Conservation (phyloP, 768 basidiomycete species). For the Hygrophorus russula region DNA sequence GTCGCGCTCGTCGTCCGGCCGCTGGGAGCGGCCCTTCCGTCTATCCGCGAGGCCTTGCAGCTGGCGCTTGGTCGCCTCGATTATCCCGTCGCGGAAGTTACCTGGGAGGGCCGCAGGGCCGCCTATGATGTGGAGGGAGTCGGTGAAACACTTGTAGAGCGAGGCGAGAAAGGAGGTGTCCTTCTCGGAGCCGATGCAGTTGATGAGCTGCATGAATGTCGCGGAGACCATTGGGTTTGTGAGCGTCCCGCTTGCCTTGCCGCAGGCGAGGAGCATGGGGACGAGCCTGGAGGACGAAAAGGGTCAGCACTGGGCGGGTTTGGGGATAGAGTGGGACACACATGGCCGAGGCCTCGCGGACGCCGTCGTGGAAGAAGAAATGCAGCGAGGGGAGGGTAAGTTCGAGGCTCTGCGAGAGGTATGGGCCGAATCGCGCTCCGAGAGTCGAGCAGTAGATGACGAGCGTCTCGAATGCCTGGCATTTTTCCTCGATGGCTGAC, state of each 20-base stretch:
- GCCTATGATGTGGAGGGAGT: constrained; percentile 49
- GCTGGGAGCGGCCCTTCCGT: constrained; percentile 41
- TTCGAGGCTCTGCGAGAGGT: constrained; percentile 59
- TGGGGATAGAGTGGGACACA: constrained; percentile 21
- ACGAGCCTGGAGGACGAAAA: too few relatives aligned
- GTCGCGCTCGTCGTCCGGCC: constrained; percentile 38
- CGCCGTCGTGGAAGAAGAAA: constrained; percentile 81
- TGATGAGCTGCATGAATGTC: constrained; percentile 54
- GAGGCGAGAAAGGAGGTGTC: constrained; percentile 73
- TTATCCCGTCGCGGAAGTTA: constrained; percentile 40
- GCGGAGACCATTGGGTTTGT: constrained; percentile 60
- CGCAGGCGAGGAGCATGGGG: constrained; percentile 59
- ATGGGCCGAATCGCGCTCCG: constrained; percentile 56
- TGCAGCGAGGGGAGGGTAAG: constrained; percentile 58
- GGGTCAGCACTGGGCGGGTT: background rate
- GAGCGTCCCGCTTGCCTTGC: constrained; percentile 53
- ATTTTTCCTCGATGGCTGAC: constrained; percentile 76
- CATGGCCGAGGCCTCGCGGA: constrained; percentile 70
- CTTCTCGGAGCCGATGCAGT: constrained; percentile 51
- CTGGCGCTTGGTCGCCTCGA: constrained; percentile 65
- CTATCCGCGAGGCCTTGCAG: constrained; percentile 58
- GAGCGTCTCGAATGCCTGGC: constrained; percentile 80
- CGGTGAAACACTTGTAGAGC: constrained; percentile 59
- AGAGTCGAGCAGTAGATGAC: constrained; percentile 71
- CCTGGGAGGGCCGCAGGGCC: constrained; percentile 39